Conservation (phyloP, 2,329 filamentous ascomycete species). For the Neopestalotiopsis sp. region DNA sequence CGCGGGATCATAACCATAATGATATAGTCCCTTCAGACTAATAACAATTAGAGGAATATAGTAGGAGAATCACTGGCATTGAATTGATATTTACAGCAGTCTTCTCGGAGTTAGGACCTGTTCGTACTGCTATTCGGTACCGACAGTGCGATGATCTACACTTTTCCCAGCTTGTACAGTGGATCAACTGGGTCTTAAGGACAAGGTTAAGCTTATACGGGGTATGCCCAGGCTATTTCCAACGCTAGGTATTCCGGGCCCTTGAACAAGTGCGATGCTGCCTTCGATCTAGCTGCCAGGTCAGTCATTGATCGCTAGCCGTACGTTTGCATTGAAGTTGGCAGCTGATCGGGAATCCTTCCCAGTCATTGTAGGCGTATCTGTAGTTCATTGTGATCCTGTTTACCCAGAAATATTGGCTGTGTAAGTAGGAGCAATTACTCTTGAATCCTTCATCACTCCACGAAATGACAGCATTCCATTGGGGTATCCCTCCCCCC, state of each 20-base stretch:
- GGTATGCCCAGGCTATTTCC: not conserved
- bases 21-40: too few species aligned
- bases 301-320: not conserved
- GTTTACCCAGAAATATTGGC: not conserved
- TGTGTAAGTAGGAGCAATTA: not conserved
- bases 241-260: not conserved
- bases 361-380: not conserved
- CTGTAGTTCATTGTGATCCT: not conserved
- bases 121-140: not conserved
- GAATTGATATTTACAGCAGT: not conserved
- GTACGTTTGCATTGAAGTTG: too few species aligned
- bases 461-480: not conserved
- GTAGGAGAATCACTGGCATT: too few species aligned
- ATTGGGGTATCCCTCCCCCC: not conserved
- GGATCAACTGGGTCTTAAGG: not conserved
- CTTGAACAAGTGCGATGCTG: not conserved
- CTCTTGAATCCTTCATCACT: not conserved
- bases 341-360: not conserved
- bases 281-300: not conserved
- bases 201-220: conserved; percentile 1
- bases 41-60: too few species aligned
- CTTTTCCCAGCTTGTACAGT: not conserved
- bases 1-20: too few species aligned
- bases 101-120: not conserved
- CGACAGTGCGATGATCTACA: not conserved